These are phyloP conservation scores for Flaveria bidentis DNA, from an alignment of 129 eudicot species.

Conservation along the genomic window DNA sequence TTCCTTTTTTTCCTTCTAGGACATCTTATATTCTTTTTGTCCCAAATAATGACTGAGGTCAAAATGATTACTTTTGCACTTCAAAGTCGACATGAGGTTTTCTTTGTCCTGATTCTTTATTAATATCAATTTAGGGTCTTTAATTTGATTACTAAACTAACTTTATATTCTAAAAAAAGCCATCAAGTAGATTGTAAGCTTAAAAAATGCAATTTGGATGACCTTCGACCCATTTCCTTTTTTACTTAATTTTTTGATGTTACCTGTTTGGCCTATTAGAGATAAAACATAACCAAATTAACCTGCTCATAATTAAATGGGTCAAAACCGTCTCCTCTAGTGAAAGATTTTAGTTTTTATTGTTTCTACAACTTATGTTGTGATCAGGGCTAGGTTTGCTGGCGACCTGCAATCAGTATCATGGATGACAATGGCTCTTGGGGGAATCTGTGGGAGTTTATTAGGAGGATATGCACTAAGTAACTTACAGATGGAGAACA, in stretches of 20 bases:
- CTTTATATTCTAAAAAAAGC: background rate
- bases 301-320: background rate
- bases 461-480: constrained; percentile 83
- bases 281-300: background rate
- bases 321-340: background rate
- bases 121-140: background rate
- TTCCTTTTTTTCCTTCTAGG: background rate
- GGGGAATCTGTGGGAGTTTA: constrained; percentile 93
- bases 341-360: background rate
- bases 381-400: constrained; percentile 88
- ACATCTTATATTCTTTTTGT: background rate
- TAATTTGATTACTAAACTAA: background rate
- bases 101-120: background rate
- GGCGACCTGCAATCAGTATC: constrained; percentile 97
- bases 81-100: constrained; percentile 1
- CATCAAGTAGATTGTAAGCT: constrained; percentile 3
- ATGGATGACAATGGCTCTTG: constrained; percentile 97
- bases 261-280: background rate
- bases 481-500: constrained; percentile 56
- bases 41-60: constrained; percentile 4
- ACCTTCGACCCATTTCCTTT: background rate
- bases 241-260: background rate
- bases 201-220: background rate
- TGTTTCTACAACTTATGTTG: background rate
- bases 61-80: background rate